Evolutionary conservation across 2,329 filamentous ascomycete genomes (phyloP).

Genomic region (Colletotrichum gigasporum): DNA sequence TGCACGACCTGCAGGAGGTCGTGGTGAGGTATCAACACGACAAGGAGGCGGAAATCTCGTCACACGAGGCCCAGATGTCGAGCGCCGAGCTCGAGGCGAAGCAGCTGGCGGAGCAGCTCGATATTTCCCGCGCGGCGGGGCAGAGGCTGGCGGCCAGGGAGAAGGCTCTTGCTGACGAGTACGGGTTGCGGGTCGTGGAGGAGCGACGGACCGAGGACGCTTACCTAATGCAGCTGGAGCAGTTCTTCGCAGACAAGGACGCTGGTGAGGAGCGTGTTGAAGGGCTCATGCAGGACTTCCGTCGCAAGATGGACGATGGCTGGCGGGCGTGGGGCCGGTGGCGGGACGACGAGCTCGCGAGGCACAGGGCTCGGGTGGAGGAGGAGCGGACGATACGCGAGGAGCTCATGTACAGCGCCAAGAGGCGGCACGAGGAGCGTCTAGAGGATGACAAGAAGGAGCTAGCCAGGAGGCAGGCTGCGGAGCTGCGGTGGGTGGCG

Average conservation of each 20-base stretch:
- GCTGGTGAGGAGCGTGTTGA: constrained; percentile 40
- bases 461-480: constrained; percentile 44
- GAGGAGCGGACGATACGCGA: constrained; percentile 50
- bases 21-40: constrained; percentile 49
- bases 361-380: constrained; percentile 45
- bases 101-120: constrained; percentile 44
- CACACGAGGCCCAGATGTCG: constrained; percentile 34
- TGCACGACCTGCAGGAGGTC: constrained; percentile 54
- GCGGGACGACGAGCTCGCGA: constrained; percentile 50
- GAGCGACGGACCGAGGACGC: constrained; percentile 55
- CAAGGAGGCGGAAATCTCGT: constrained; percentile 41
- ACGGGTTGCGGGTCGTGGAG: constrained; percentile 47
- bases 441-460: constrained; percentile 42
- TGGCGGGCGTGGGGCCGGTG: constrained; percentile 52
- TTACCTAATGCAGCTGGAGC: constrained; percentile 50
- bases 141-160: constrained; percentile 46
- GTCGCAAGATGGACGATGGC: constrained; percentile 51
- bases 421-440: constrained; percentile 39
- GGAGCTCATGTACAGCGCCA: constrained; percentile 54
- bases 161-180: constrained; percentile 49
- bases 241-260: constrained; percentile 44
- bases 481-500: constrained; percentile 58
- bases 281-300: constrained; percentile 45
- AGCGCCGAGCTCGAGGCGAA: constrained; percentile 43
- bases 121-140: constrained; percentile 37